Conservation (phyloP, 2,329 filamentous ascomycete genomes). For the Taxawa tesnikishii region DNA sequence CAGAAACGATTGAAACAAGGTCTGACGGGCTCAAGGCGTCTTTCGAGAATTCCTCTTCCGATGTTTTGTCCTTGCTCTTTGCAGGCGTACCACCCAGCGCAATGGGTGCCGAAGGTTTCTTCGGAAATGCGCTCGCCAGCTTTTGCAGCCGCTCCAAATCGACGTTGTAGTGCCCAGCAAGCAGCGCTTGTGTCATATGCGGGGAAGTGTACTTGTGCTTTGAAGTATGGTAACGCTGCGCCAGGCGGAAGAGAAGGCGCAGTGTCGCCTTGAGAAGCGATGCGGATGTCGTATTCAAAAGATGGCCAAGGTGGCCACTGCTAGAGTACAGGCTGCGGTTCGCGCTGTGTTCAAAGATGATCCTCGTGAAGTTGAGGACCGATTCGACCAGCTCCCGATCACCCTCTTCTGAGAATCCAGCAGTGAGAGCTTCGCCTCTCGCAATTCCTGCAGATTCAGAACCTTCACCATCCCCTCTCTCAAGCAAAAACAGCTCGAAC, state of each 20-base stretch:
- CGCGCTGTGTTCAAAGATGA: constrained; percentile 87
- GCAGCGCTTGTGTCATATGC: constrained; percentile 43
- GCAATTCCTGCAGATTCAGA: constrained; percentile 1
- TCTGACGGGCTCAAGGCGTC: constrained; percentile 68
- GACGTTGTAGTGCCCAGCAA: constrained; percentile 71
- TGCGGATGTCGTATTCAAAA: constrained; percentile 78
- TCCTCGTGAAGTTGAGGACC: constrained; percentile 72
- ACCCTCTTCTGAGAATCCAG: constrained; percentile 58
- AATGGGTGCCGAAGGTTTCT: constrained; percentile 43
- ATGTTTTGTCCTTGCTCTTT: constrained; percentile 66
- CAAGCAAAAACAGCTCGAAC: constrained; percentile 56
- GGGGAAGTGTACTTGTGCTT: constrained; percentile 56
- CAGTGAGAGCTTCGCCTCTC: constrained; percentile 5
- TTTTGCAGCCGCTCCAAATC: constrained; percentile 69
- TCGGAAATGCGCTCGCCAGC: constrained; percentile 69
- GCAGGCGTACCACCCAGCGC: constrained; percentile 42
- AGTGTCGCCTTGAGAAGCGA: constrained; percentile 67
- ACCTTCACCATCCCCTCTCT: constrained; percentile 42
- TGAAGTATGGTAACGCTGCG: constrained; percentile 84
- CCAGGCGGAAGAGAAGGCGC: constrained; percentile 71
- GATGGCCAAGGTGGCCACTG: constrained; percentile 75
- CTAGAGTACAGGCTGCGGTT: constrained; percentile 95
- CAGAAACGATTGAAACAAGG: constrained; percentile 60
- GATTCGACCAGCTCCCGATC: constrained; percentile 70
- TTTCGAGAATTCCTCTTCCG: constrained; percentile 26